Conservation (phyloP, 495 filamentous ascomycete genomes). For the Podospora didyma region DNA sequence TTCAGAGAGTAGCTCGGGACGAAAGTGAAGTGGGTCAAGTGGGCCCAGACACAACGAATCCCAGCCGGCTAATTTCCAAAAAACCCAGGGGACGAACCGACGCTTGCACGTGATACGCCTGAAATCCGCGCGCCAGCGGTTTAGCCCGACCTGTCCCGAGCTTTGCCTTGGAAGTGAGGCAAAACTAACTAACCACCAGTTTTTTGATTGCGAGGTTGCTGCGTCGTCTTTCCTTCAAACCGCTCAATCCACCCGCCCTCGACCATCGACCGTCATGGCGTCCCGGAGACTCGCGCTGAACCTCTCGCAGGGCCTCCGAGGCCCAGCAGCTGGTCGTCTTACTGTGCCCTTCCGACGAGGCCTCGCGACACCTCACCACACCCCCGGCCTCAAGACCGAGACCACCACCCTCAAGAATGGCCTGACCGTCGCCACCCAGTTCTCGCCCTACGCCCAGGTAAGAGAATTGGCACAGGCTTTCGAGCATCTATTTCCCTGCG, state of each 20-base stretch:
- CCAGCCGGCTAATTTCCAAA: conserved; percentile 8
- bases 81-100: background rate
- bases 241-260: conserved; percentile 35
- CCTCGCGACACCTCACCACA: conserved; percentile 69
- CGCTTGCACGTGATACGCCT: conserved; percentile 14
- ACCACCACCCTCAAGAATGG: conserved; percentile 95
- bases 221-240: conserved; percentile 36
- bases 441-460: too few species aligned
- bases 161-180: conserved; percentile 33
- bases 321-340: conserved; percentile 57
- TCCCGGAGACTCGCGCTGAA: conserved; percentile 88
- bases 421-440: conserved; percentile 68
- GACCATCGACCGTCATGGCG: conserved; percentile 66
- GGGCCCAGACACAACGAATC: conserved; percentile 3
- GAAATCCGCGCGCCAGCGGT: background rate
- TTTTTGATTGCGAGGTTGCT: conserved; percentile 25
- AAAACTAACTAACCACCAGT: conserved; percentile 31
- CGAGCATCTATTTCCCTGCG: too few species aligned
- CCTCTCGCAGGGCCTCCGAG: conserved; percentile 81
- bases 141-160: conserved; percentile 29
- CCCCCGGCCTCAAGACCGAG: conserved; percentile 73
- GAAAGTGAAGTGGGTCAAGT: background rate
- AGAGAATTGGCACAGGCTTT: too few species aligned
- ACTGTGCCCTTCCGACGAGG: conserved; percentile 71
- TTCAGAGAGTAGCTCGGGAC: background rate